Conservation (phyloP, 106 monocot genomes). For the Allium fistulosum region DNA sequence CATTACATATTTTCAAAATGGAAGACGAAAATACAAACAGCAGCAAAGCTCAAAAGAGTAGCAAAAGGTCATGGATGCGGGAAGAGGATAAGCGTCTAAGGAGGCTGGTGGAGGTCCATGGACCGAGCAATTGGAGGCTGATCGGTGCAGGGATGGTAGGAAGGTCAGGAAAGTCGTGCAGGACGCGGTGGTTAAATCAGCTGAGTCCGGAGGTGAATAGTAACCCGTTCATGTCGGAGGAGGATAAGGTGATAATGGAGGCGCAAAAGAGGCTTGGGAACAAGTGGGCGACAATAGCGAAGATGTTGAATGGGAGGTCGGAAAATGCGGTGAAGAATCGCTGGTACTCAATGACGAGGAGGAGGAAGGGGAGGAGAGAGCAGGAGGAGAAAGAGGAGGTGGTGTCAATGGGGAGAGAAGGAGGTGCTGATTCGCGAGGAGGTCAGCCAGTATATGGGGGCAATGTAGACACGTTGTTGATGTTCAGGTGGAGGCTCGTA, state of each 20-base stretch:
- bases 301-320: too few relatives aligned
- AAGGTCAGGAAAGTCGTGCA: too few relatives aligned
- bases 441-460: slow-evolving; percentile 34
- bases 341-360: slow-evolving; percentile 29
- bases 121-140: slow-evolving; percentile 22
- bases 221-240: slow-evolving; percentile 21
- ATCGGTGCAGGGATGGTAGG: too few relatives aligned
- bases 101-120: slow-evolving; percentile 20
- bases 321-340: slow-evolving; percentile 4
- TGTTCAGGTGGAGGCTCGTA: too few relatives aligned
- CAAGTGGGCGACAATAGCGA: too few relatives aligned
- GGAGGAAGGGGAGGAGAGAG: slow-evolving; percentile 45
- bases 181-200: slow-evolving; percentile 33
- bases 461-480: slow-evolving; percentile 25
- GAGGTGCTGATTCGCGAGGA: background rate
- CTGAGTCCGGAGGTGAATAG: slow-evolving; percentile 28
- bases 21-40: background rate
- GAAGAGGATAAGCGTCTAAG: slow-evolving; percentile 24
- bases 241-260: slow-evolving; percentile 19
- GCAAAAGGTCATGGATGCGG: slow-evolving; percentile 9
- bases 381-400: slow-evolving; percentile 10
- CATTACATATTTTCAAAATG: background rate
- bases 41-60: background rate
- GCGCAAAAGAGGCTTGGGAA: too few relatives aligned
- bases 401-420: background rate